phyloP scores from a whole-genome alignment of 2,329 filamentous ascomycete species.

The Stromatinia cepivora region DNA sequence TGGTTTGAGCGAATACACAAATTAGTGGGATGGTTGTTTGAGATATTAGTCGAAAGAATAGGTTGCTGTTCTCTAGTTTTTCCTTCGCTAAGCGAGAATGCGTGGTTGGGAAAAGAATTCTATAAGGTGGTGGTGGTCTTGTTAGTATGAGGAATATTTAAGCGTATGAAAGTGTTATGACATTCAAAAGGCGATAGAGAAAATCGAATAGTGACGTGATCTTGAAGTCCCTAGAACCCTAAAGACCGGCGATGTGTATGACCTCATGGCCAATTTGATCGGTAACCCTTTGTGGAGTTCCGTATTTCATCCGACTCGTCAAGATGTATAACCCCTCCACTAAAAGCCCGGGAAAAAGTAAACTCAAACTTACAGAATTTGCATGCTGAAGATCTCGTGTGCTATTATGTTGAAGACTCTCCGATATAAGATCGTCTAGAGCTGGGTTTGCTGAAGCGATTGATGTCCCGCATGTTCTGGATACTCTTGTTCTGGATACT shows the following conservation, averaged over 20 bases:
- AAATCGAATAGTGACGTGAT: background rate
- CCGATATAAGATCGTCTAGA: background rate
- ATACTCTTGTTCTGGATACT: too few relatives aligned
- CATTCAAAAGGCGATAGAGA: background rate
- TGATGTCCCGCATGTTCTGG: too few relatives aligned
- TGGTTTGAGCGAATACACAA: background rate
- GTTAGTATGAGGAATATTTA: background rate
- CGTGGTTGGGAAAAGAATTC: background rate
- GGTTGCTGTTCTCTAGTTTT: background rate
- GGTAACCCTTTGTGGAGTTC: background rate
- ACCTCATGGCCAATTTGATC: background rate
- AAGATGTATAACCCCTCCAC: background rate
- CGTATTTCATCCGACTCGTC: background rate
- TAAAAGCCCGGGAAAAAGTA: background rate
- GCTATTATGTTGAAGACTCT: background rate
- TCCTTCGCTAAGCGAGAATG: background rate
- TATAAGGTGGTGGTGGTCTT: background rate
- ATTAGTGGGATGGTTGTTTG: background rate
- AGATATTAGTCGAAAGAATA: background rate
- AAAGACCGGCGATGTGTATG: background rate
- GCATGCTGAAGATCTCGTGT: background rate
- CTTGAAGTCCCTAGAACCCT: background rate
- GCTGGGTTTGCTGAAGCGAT: background rate
- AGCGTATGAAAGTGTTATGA: background rate
- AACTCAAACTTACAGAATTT: background rate